A percentile compares a stretch with the other conserved stretches of the same genome.
Evolutionary conservation across 1,284 basidiomycete species (phyloP).

Genomic region (Pseudozyma flocculosa): DNA sequence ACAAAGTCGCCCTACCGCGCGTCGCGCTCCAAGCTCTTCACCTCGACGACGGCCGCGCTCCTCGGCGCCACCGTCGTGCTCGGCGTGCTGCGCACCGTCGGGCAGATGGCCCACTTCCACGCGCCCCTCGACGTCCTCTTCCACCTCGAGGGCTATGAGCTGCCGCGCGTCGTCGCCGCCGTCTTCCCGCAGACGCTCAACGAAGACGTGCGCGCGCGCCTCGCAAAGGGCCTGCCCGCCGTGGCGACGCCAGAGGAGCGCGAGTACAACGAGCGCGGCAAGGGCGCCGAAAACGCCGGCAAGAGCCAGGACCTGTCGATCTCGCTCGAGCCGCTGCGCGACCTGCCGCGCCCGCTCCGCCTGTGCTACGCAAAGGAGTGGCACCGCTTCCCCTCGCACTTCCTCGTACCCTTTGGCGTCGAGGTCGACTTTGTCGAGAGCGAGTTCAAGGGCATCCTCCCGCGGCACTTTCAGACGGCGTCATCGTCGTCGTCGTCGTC

Average conservation of each 20-base stretch:
- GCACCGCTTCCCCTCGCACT: constrained; percentile 90
- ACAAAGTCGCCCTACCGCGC: constrained; percentile 45
- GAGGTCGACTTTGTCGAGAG: constrained; percentile 83
- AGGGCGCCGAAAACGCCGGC: constrained; percentile 19
- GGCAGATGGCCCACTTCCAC: constrained; percentile 84
- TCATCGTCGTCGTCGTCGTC: not conserved
- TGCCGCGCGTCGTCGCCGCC: constrained; percentile 67
- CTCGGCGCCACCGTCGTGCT: constrained; percentile 69
- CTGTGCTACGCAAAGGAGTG: constrained; percentile 93
- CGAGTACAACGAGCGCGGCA: constrained; percentile 26
- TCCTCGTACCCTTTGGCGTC: constrained; percentile 79
- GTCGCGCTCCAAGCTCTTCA: constrained; percentile 65
- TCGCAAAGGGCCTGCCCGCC: constrained; percentile 21
- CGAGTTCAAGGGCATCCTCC: constrained; percentile 84
- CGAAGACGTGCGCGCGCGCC: constrained; percentile 13
- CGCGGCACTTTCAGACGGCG: constrained; percentile 68
- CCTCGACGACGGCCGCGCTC: constrained; percentile 71
- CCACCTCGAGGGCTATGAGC: constrained; percentile 74
- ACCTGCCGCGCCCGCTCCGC: constrained; percentile 21
- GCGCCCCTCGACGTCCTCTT: constrained; percentile 76
- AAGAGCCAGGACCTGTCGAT: constrained; percentile 19
- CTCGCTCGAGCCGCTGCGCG: constrained; percentile 8
- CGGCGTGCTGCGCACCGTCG: constrained; percentile 76
- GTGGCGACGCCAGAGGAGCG: constrained; percentile 25
- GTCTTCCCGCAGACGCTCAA: constrained; percentile 19